Evolutionary conservation across 768 basidiomycete genomes (phyloP).

Genomic region (Collybiopsis luxurians): DNA sequence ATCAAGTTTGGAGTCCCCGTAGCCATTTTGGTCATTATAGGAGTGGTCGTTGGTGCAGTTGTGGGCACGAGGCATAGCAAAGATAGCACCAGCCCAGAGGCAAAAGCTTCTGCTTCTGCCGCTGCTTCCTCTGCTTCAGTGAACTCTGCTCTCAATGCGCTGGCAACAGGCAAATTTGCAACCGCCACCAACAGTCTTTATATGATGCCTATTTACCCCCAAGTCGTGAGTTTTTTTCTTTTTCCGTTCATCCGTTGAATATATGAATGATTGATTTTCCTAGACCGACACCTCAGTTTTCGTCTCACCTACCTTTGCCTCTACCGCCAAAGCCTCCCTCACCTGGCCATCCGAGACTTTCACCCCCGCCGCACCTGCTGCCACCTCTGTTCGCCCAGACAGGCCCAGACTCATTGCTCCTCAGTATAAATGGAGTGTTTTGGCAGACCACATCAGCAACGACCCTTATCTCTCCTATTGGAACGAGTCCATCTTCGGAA

Average conservation of each 20-base stretch:
- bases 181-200: constrained; percentile 78
- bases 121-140: constrained; percentile 56
- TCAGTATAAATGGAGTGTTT: constrained; percentile 84
- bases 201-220: constrained; percentile 83
- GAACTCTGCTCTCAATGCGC: constrained; percentile 31
- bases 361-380: constrained; percentile 47
- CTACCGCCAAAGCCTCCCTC: constrained; percentile 46
- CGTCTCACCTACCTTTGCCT: constrained; percentile 66
- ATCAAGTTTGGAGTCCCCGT: constrained; percentile 73
- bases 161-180: constrained; percentile 64
- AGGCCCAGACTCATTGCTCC: constrained; percentile 94
- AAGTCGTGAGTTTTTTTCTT: constrained; percentile 60
- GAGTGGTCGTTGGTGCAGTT: constrained; percentile 75
- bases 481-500: constrained; percentile 89
- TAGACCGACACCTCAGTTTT: constrained; percentile 78
- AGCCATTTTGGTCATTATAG: constrained; percentile 58
- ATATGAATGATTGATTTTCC: constrained; percentile 6
- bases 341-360: constrained; percentile 84
- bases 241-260: not conserved
- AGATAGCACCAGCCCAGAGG: constrained; percentile 39
- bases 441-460: constrained; percentile 69
- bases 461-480: constrained; percentile 87
- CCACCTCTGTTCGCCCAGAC: constrained; percentile 64
- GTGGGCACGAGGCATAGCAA: constrained; percentile 62
- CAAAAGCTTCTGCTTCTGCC: constrained; percentile 41